Conservation (phyloP, 2,329 filamentous ascomycete species). For the Hysterium pulicare region DNA sequence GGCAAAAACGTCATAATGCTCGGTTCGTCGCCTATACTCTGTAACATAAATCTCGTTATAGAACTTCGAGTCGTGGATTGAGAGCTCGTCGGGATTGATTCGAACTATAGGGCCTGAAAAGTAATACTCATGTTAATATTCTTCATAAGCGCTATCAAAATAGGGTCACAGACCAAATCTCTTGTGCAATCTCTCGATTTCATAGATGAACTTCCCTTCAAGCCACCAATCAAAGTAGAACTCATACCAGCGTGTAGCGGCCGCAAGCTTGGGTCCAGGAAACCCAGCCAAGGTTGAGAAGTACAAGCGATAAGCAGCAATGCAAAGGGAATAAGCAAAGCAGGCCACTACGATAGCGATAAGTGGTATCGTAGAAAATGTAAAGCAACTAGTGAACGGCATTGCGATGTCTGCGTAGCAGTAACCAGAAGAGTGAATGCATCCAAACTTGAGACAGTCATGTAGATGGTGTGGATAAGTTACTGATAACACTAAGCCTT, state of each 20-base stretch:
- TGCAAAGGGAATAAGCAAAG: background rate
- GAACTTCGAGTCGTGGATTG: conserved; percentile 12
- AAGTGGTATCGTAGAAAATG: no score
- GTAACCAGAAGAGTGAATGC: no score
- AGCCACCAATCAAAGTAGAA: background rate
- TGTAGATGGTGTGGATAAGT: no score
- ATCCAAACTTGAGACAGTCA: no score
- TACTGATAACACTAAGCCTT: no score
- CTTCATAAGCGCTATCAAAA: no score
- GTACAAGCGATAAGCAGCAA: background rate
- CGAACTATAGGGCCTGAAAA: conserved; percentile 11
- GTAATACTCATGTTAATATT: background rate
- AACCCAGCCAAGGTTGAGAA: background rate
- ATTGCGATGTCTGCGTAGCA: no score
- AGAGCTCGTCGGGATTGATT: conserved; percentile 15
- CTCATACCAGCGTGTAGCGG: background rate
- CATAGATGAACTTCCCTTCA: conserved; percentile 14
- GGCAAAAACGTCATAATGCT: background rate
- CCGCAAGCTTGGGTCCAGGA: background rate
- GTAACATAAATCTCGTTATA: conserved; percentile 2
- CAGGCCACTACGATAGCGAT: background rate
- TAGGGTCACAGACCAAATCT: conserved; percentile 12
- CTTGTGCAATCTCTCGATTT: conserved; percentile 19
- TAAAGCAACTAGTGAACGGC: no score
- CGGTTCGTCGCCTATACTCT: background rate